A percentile compares a stretch with the other conserved stretches of the same genome.
These are phyloP conservation scores for Penicillium tannophilum DNA, from an alignment of 495 filamentous ascomycete species.

Conservation along the genomic window DNA sequence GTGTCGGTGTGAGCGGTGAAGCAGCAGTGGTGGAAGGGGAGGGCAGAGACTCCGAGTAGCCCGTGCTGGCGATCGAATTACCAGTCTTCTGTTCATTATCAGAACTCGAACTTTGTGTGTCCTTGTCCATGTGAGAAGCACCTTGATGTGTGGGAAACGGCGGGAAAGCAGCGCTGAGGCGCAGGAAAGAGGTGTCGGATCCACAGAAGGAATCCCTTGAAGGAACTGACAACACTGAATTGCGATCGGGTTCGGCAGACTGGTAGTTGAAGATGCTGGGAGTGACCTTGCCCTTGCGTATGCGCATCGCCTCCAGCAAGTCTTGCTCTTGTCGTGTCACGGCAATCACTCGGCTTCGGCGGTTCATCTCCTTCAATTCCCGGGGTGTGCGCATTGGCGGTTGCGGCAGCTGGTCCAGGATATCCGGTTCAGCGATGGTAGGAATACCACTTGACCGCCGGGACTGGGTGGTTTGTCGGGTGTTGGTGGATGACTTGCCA, in stretches of 20 bases:
- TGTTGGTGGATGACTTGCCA: constrained; percentile 27
- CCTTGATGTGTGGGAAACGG: constrained; percentile 32
- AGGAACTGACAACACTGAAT: constrained; percentile 36
- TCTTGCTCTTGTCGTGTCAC: constrained; percentile 86
- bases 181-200: constrained; percentile 46
- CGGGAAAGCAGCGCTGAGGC: constrained; percentile 41
- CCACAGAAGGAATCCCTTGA: constrained; percentile 43
- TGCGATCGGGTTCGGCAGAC: constrained; percentile 27
- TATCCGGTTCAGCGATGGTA: constrained; percentile 37
- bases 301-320: constrained; percentile 77
- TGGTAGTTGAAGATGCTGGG: constrained; percentile 62
- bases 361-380: constrained; percentile 37
- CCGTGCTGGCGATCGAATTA: constrained; percentile 35
- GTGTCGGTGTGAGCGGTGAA: constrained; percentile 48
- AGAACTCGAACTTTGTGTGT: constrained; percentile 35
- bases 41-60: constrained; percentile 43
- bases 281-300: constrained; percentile 75
- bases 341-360: constrained; percentile 72
- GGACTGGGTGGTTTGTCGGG: constrained; percentile 28
- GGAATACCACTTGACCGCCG: constrained; percentile 40
- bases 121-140: constrained; percentile 33
- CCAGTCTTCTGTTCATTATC: constrained; percentile 42
- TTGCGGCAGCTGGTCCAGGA: constrained; percentile 30
- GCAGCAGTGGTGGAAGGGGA: constrained; percentile 41
- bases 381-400: constrained; percentile 20